Base-by-base conservation (phyloP, 371 early-diverging fungal genomes). In the Rhizomucor miehei region DNA sequence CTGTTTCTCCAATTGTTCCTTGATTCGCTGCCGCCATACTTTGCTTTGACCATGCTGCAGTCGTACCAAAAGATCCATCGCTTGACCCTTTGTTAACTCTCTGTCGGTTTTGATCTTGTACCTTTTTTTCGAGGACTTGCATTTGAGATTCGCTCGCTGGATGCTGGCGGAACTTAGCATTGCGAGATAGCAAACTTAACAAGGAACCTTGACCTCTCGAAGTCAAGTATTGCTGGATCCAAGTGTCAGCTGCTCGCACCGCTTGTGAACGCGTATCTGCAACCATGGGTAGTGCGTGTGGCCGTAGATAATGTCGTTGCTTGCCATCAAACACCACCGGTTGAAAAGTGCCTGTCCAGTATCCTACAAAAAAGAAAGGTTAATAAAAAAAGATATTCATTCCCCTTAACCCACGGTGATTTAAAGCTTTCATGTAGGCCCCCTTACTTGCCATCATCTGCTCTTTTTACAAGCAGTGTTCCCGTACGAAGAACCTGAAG, bases 171-270 rank as follows among this genome's bases (percentile, higher is more conserved):
- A 81, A 90, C 1, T 44, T 29, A 3, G 87, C 84, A 38, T 55
- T 52, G 52, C 86, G 75, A 6, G 43, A 14, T 6, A 48, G n/a
- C 60, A 17, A n/a, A 63, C n/a, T 14, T 14, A 29, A 13, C 12
- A 39, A n/a, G 29, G 29, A 3, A 5, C 29, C 29, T 8, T 29
- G 29, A 8, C 29, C 29, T 9, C n/a, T 2, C 54, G 44, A 6
- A 14, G 44, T 4, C 14, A 46, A 19, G 66, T 56, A 67, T 34
- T 58, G 60, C 37, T 43, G 39, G 0, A 86, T 43, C 81, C 82
- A 82, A 0, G 81, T 84, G 55, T 90, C 91, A 1, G 81, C 73
- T 14, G 76, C 87, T n/a, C 63, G 79, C 16, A 90, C 62, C 9
- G 83, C 85, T 11, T 65, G 62, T 17, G 52, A 47, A 19, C 84